These are phyloP conservation scores for Isatis lusitanica DNA, from an alignment of 441 rosid species.

Conservation along the genomic window DNA sequence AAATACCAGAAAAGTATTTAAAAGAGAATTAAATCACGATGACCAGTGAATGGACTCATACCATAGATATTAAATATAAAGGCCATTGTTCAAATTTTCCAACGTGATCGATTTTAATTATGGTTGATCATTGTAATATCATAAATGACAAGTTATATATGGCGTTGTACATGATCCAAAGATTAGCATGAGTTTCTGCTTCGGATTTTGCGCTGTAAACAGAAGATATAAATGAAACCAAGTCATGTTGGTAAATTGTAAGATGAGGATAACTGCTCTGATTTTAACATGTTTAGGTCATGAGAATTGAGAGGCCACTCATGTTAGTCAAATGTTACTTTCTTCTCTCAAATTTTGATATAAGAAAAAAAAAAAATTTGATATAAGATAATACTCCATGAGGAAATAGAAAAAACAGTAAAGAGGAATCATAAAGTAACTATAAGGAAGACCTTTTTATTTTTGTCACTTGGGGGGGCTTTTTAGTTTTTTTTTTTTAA, in stretches of 20 bases:
- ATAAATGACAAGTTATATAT: not conserved
- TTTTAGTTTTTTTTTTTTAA: not conserved
- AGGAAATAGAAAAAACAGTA: not conserved
- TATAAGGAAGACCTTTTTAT: conserved; percentile 5
- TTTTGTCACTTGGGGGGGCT: conserved; percentile 18
- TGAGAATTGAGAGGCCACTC: conserved; percentile 31
- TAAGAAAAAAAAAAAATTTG: no score
- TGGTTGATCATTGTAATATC: not conserved
- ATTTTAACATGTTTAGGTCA: conserved; percentile 23
- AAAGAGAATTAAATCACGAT: not conserved
- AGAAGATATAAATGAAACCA: not conserved
- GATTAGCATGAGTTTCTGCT: not conserved
- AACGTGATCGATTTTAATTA: not conserved
- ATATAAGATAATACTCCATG: conserved; percentile 2
- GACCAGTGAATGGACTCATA: not conserved
- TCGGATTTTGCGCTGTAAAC: not conserved
- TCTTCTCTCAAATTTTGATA: conserved; percentile 12
- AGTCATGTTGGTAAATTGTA: conserved; percentile 8
- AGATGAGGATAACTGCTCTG: conserved; percentile 12
- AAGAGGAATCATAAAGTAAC: conserved; percentile 9
- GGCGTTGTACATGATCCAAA: not conserved
- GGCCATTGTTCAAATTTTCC: not conserved
- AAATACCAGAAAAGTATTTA: not conserved
- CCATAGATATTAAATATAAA: not conserved
- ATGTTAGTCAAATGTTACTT: conserved; percentile 37